Evolutionary conservation across 495 filamentous ascomycete species (phyloP), one percentile per base, ranked within the genome.

Genomic region (Aspergillus incahuasiensis): DNA sequence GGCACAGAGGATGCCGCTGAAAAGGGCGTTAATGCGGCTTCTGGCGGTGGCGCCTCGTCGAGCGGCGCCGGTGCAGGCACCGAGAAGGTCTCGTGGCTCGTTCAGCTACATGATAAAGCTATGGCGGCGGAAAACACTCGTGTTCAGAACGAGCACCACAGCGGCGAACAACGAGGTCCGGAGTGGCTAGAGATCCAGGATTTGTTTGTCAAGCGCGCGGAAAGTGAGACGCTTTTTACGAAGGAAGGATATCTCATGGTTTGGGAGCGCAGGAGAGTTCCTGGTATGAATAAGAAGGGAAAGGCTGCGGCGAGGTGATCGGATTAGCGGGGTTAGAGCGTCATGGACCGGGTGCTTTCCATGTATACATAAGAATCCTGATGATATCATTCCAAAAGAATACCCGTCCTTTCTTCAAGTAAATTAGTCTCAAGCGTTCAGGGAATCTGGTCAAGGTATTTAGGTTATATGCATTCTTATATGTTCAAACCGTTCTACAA

Each of bases 121-220:
- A 71, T 77, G 67, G 57, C 67, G 1, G 68, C 64, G 7, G 73
- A 77, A 50, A 77, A 73, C 44, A 53, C 53, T 8, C 66, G 65
- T 18, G 52, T 63, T 6, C 68, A 71, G 32, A 58, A 42, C 6
- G 66, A 71, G 21, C 63, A 71, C n/a, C 63, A 71, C 56, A 51
- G 56, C 12, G 67, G 65, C 15, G 68, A 72, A 45, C 62, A 72
- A 28, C 64, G 67, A 8, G 73, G 71, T 1, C 64, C 87, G 20
- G 89, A 95, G 68, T 99, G 94, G 94, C 81, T 90, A 22, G 86
- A 95, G 64, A 84, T 92, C 46, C 94, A 99, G 76, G 95, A 99
- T 71, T 61, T 99, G 65, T 96, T 87, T 69, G 92, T 97, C 5
- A 89, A 97, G 64, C 80, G 83, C 70, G 88, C 88, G 15, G 84